These are phyloP conservation scores for Chytridium lagenaria DNA, from an alignment of 371 early-diverging fungal species.

Conservation along the genomic window DNA sequence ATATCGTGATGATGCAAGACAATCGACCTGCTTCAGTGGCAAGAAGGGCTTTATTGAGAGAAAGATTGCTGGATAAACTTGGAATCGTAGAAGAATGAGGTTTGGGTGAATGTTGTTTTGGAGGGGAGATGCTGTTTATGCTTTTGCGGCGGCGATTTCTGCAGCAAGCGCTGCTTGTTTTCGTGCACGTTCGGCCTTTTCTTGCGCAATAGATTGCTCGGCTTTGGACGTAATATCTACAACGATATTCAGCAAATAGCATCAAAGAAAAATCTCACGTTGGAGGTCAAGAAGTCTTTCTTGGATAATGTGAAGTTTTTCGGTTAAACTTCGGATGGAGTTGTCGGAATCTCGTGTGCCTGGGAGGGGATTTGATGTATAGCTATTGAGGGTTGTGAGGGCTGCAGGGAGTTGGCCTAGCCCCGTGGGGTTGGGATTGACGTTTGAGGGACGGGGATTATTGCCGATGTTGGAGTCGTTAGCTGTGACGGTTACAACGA, in stretches of 20 bases:
- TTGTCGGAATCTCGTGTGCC: constrained; percentile 33
- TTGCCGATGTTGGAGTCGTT: neutral
- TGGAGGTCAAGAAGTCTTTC: constrained; percentile 52
- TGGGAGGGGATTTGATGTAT: no score
- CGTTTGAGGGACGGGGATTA: constrained; percentile 11
- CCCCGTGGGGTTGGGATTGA: neutral
- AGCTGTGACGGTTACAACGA: neutral
- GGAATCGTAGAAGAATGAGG: neutral
- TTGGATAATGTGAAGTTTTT: constrained; percentile 55
- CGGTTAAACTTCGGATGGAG: constrained; percentile 41
- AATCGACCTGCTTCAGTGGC: neutral
- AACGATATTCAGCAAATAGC: neutral
- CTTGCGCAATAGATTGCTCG: constrained; percentile 38
- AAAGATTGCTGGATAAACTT: neutral
- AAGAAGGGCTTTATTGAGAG: neutral
- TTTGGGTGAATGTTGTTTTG: neutral
- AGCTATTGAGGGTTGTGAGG: neutral
- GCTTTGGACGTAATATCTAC: constrained; percentile 40
- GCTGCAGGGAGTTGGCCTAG: constrained; percentile 8
- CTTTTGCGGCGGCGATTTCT: constrained; percentile 21
- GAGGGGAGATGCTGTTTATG: neutral
- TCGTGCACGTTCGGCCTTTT: constrained; percentile 29
- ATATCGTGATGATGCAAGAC: neutral
- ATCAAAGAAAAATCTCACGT: constrained; percentile 26
- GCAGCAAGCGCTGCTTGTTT: constrained; percentile 37